A percentile compares a stretch with the other conserved stretches of the same genome.
These are phyloP conservation scores for Apiotrichum domesticum DNA, from an alignment of 1,284 basidiomycete species.

Conservation along the genomic window DNA sequence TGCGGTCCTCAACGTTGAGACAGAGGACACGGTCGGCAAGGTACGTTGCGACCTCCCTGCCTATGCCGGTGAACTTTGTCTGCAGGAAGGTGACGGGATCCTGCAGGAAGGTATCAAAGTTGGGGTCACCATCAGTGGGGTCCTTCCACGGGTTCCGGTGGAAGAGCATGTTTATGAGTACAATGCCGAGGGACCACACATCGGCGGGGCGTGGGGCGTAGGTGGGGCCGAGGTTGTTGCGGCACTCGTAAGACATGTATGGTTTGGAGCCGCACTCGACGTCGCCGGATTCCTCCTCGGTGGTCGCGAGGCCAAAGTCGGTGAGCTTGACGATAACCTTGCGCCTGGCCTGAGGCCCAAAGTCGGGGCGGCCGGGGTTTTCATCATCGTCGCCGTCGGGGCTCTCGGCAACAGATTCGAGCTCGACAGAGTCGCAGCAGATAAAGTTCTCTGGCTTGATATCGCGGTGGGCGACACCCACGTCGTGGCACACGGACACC, in stretches of 20 bases:
- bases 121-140: conserved; percentile 66
- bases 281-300: conserved; percentile 79
- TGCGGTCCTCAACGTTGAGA: conserved; percentile 56
- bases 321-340: conserved; percentile 83
- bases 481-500: conserved; percentile 89
- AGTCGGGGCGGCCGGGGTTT: conserved; percentile 48
- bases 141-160: conserved; percentile 98
- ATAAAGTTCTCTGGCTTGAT: conserved; percentile 98
- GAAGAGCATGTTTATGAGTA: conserved; percentile 98
- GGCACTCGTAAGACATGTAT: conserved; percentile 99
- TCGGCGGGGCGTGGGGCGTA: conserved; percentile 93
- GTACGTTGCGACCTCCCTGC: conserved; percentile 74
- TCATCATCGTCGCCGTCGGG: conserved; percentile 43
- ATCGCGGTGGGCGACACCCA: conserved; percentile 88
- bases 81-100: conserved; percentile 81
- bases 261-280: conserved; percentile 98
- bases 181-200: conserved; percentile 97
- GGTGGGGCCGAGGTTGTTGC: conserved; percentile 89
- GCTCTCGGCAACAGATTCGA: conserved; percentile 47
- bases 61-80: conserved; percentile 88
- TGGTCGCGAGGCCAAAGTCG: conserved; percentile 94
- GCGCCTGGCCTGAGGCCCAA: conserved; percentile 47
- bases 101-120: conserved; percentile 75
- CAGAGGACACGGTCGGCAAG: conserved; percentile 82
- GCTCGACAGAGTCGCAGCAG: conserved; percentile 67